A percentile compares a stretch with the other conserved stretches of the same genome.
phyloP scores from a whole-genome alignment of 176 grass and related monocot species.

The Poa annua region DNA sequence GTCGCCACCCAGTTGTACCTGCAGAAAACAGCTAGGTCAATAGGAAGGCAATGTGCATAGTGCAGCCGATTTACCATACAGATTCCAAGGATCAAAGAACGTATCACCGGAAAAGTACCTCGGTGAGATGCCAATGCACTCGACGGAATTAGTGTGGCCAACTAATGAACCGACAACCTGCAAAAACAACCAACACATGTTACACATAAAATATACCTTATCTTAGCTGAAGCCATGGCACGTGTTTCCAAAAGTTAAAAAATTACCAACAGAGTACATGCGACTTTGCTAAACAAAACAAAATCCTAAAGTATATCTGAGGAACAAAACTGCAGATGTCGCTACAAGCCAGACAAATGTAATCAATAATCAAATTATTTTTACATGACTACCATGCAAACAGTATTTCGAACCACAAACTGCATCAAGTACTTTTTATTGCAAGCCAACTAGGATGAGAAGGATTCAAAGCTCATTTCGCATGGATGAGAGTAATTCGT shows the following conservation, averaged over 20 bases:
- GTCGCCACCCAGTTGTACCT: slow-evolving; percentile 71
- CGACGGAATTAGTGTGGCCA: slow-evolving; percentile 64
- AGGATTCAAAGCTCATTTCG: slow-evolving; percentile 7
- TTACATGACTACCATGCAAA: background rate
- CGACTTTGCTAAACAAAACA: background rate
- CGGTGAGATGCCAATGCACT: slow-evolving; percentile 67
- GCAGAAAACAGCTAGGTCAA: background rate
- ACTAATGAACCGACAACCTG: slow-evolving; percentile 64
- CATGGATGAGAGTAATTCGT: slow-evolving; percentile 9
- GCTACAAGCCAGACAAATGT: background rate
- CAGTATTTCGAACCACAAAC: background rate
- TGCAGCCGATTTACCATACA: background rate
- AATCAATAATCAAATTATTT: background rate
- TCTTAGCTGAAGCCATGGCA: background rate
- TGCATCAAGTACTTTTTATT: background rate
- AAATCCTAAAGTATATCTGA: background rate
- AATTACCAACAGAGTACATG: background rate
- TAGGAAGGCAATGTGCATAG: background rate
- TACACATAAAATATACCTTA: background rate
- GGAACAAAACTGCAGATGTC: background rate
- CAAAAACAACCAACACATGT: slow-evolving; percentile 12
- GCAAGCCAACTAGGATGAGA: background rate
- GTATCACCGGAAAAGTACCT: slow-evolving; percentile 41
- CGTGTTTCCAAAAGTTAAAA: background rate
- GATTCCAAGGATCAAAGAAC: background rate